These are phyloP conservation scores for Auxenochlorella pyrenoidosa DNA, from an alignment of 139 green algal species.

Conservation along the genomic window DNA sequence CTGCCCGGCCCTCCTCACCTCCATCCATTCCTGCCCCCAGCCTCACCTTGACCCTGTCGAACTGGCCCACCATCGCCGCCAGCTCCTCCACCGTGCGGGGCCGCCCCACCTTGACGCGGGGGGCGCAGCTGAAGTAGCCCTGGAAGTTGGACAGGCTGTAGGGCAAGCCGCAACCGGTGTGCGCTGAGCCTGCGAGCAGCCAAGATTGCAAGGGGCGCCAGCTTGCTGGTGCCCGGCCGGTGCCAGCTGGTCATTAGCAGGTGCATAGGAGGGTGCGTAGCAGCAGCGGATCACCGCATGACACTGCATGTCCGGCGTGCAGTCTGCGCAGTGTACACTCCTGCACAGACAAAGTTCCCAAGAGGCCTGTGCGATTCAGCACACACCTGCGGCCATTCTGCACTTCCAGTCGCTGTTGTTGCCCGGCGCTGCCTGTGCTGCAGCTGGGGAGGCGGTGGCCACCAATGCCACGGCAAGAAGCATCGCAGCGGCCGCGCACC, in stretches of 20 bases:
- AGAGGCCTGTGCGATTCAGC: too few species aligned
- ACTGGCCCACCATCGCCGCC: slow-evolving; percentile 39
- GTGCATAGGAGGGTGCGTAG: too few species aligned
- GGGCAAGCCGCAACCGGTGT: slow-evolving; percentile 25
- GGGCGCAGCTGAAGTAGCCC: slow-evolving; percentile 58
- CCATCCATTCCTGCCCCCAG: too few species aligned
- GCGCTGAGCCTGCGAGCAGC: not conserved
- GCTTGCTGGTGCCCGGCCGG: too few species aligned
- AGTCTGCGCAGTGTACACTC: too few species aligned
- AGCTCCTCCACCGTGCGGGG: slow-evolving; percentile 58
- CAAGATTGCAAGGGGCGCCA: too few species aligned
- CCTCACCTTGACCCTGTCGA: not conserved
- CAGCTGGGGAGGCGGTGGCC: not conserved
- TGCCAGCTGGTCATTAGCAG: too few species aligned
- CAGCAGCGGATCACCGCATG: too few species aligned
- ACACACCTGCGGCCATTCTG: not conserved
- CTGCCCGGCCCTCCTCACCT: too few species aligned
- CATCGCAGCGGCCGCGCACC: not conserved
- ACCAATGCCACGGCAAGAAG: not conserved
- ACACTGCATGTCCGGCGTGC: too few species aligned
- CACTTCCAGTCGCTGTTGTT: not conserved
- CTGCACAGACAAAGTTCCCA: too few species aligned
- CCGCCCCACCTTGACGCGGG: slow-evolving; percentile 56
- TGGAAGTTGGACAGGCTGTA: slow-evolving; percentile 41
- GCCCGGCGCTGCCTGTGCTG: not conserved